phyloP scores from a whole-genome alignment of 2,329 filamentous ascomycete species.

The Leptographium flavum region DNA sequence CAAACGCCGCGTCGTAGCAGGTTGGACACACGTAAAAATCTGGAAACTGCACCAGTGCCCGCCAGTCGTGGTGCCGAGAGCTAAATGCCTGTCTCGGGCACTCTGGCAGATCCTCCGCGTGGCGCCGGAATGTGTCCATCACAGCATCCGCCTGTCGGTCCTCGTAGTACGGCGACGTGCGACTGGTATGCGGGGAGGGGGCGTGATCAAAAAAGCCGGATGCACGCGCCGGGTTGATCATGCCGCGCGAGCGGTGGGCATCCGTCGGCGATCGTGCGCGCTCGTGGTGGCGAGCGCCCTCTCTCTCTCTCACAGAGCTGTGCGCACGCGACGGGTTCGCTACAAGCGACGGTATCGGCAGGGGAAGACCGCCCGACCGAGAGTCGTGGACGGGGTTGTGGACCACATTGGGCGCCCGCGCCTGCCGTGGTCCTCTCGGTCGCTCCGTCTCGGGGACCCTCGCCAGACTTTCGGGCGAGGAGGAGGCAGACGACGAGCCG shows the following conservation, averaged over 20 bases:
- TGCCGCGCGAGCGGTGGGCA: background rate
- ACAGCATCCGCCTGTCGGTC: background rate
- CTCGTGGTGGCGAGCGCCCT: constrained; percentile 1
- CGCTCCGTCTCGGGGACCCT: constrained; percentile 5
- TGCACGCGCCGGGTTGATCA: constrained; percentile 1
- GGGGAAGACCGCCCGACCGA: background rate
- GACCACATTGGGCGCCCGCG: constrained; percentile 16
- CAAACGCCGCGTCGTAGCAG: constrained; percentile 61
- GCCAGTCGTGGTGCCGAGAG: constrained; percentile 59
- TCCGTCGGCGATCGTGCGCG: constrained; percentile 5
- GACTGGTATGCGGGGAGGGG: constrained; percentile 1
- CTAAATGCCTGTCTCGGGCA: constrained; percentile 54
- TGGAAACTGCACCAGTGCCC: constrained; percentile 45
- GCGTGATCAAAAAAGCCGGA: constrained; percentile 4
- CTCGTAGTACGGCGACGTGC: constrained; percentile 4
- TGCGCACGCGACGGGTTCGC: background rate
- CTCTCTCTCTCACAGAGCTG: background rate
- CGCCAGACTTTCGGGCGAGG: constrained; percentile 14
- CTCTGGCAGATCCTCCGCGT: constrained; percentile 47
- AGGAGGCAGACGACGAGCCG: constrained; percentile 16
- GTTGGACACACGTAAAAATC: constrained; percentile 70
- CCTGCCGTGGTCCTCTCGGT: constrained; percentile 11
- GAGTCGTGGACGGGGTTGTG: constrained; percentile 8
- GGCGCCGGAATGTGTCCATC: constrained; percentile 27
- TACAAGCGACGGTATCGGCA: constrained; percentile 3